These are phyloP conservation scores for Jamesozyma rosinii DNA, from an alignment of 805 yeast species.

Conservation along the genomic window DNA sequence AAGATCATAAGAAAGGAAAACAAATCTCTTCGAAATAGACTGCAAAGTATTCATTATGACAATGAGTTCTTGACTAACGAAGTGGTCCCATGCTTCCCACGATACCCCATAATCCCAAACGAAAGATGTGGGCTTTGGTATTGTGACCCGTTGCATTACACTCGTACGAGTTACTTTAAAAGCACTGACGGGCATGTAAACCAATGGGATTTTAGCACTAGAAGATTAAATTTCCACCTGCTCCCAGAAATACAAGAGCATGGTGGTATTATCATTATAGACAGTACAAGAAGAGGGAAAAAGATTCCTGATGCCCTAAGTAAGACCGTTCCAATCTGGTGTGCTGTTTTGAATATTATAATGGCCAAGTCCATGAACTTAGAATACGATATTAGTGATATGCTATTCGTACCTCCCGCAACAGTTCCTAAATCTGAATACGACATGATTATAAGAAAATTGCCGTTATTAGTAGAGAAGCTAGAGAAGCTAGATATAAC, in stretches of 20 bases:
- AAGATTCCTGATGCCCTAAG: constrained; percentile 77
- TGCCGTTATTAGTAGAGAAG: constrained; percentile 42
- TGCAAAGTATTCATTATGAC: constrained; percentile 67
- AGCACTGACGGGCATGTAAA: constrained; percentile 85
- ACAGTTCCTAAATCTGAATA: constrained; percentile 52
- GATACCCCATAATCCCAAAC: constrained; percentile 54
- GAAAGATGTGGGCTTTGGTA: constrained; percentile 89
- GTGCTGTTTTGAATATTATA: constrained; percentile 60
- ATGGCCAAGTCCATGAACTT: constrained; percentile 32
- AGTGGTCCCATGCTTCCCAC: constrained; percentile 28
- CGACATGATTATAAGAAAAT: constrained; percentile 37
- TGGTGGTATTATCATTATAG: constrained; percentile 55
- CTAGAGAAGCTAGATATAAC: constrained; percentile 36
- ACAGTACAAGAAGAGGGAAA: constrained; percentile 81
- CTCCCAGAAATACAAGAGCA: constrained; percentile 37
- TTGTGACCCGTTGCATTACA: constrained; percentile 36
- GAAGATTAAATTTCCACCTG: constrained; percentile 69
- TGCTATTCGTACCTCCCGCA: constrained; percentile 42
- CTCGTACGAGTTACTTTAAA: constrained; percentile 62
- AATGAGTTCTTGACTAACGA: constrained; percentile 37
- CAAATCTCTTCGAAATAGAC: constrained; percentile 46
- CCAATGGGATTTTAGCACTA: constrained; percentile 68
- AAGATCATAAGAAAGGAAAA: constrained; percentile 43
- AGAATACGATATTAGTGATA: constrained; percentile 18
- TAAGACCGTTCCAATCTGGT: constrained; percentile 88